These are phyloP conservation scores for Fusarium verrucosum DNA, from an alignment of 2,329 filamentous ascomycete species.

Conservation along the genomic window DNA sequence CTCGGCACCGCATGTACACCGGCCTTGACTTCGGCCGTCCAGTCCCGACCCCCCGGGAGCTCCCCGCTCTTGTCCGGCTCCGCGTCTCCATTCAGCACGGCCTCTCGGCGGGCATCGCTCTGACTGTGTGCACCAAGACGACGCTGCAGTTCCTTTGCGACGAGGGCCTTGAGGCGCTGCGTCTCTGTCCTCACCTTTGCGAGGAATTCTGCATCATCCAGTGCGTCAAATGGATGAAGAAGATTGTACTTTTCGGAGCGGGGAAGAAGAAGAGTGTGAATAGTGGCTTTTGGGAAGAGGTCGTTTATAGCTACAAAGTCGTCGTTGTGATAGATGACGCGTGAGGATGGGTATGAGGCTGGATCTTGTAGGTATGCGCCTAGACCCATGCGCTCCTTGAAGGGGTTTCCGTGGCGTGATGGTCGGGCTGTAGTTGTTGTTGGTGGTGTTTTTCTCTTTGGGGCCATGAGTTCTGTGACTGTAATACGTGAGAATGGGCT, in stretches of 20 bases:
- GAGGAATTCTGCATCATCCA: constrained; percentile 76
- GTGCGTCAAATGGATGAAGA: constrained; percentile 79
- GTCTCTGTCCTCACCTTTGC: constrained; percentile 69
- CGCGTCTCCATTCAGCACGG: constrained; percentile 70
- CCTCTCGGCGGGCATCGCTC: constrained; percentile 70
- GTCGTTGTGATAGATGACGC: constrained; percentile 72
- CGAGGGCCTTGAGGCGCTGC: constrained; percentile 68
- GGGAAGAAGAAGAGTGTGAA: constrained; percentile 90
- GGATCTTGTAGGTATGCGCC: constrained; percentile 74
- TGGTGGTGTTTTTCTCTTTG: constrained; percentile 48
- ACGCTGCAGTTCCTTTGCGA: constrained; percentile 78
- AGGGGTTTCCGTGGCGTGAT: constrained; percentile 45
- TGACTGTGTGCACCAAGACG: constrained; percentile 70
- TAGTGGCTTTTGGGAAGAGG: constrained; percentile 82
- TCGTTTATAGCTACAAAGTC: constrained; percentile 83
- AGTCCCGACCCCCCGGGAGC: constrained; percentile 79
- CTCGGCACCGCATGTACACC: constrained; percentile 89
- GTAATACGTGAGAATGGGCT: constrained; percentile 16
- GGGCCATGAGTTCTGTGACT: constrained; percentile 50
- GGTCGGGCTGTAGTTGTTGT: constrained; percentile 24
- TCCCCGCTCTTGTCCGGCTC: constrained; percentile 42
- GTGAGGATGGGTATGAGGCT: constrained; percentile 65
- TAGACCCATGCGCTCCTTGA: constrained; percentile 67
- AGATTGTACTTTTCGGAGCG: constrained; percentile 68
- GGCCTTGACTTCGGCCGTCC: constrained; percentile 75